Percentiles rank a stretch among this genome's conserved stretches.
These are phyloP conservation scores for Allodekkera sacchari DNA, from an alignment of 805 yeast genomes.

Conservation along the genomic window DNA sequence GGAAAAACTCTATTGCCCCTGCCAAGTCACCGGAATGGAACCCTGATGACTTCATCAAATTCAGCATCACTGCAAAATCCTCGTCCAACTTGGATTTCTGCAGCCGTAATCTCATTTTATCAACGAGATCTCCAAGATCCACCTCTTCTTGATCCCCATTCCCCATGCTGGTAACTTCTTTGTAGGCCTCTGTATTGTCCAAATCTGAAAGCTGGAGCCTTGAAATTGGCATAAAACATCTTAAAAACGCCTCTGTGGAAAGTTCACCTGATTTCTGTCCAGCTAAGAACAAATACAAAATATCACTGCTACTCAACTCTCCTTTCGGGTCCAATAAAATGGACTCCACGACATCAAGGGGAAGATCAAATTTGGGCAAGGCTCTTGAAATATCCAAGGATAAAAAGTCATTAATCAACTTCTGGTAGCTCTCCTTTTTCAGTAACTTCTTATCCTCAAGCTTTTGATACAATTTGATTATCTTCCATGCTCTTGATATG, in stretches of 20 bases:
- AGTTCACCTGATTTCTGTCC: conserved; percentile 9
- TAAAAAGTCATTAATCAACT: conserved; percentile 12
- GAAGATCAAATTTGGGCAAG: conserved; percentile 9
- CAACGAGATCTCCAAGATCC: conserved; percentile 9
- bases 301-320: conserved; percentile 12
- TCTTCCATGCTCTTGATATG: conserved; percentile 7
- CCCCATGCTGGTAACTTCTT: no score
- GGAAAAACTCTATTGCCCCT: conserved; percentile 15
- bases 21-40: conserved; percentile 16
- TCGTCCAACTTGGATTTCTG: conserved; percentile 11
- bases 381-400: conserved; percentile 12
- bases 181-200: no score
- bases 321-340: conserved; percentile 1
- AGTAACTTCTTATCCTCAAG: conserved; percentile 10
- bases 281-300: conserved; percentile 13
- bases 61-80: conserved; percentile 6
- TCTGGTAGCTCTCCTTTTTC: conserved; percentile 4
- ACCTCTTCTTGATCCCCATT: no score
- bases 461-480: conserved; percentile 8
- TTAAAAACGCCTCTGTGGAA: conserved; percentile 9
- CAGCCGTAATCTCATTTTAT: conserved; percentile 11
- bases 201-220: conserved; percentile 7
- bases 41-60: conserved; percentile 16
- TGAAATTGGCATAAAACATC: conserved; percentile 15
- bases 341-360: conserved; percentile 8